A percentile compares a stretch with the other conserved stretches of the same genome.
These are phyloP conservation scores for Inonotus hispidus DNA, from an alignment of 1,284 basidiomycete species.

Conservation along the genomic window DNA sequence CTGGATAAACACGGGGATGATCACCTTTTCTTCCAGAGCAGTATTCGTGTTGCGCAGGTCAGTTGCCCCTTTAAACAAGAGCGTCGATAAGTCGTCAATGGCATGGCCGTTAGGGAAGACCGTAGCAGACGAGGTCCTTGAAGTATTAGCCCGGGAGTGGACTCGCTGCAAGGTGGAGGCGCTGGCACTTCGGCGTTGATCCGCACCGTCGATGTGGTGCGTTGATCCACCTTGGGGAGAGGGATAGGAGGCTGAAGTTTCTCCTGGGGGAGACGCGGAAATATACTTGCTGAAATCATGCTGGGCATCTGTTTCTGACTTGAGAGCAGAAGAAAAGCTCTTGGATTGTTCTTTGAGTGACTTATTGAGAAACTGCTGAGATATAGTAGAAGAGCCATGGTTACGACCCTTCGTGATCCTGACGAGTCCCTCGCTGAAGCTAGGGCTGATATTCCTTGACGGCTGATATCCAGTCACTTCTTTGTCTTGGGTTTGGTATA, in stretches of 20 bases:
- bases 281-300: neutral
- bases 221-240: neutral
- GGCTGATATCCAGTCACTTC: too few species aligned
- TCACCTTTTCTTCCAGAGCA: conserved; percentile 16
- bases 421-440: neutral
- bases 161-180: neutral
- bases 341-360: neutral
- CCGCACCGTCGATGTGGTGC: neutral
- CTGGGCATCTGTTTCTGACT: neutral
- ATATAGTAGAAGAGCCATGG: neutral
- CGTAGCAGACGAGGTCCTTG: neutral
- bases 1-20: neutral
- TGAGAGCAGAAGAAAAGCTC: neutral
- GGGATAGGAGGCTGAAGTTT: neutral
- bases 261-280: neutral
- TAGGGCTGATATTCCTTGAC: neutral
- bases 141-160: neutral
- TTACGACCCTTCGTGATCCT: neutral
- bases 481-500: too few species aligned
- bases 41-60: conserved; percentile 12
- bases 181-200: too few species aligned
- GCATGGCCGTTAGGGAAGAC: neutral
- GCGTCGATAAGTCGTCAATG: conserved; percentile 9
- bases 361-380: neutral
- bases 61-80: conserved; percentile 19